Evolutionary conservation across 352 stramenopile species (phyloP).

Genomic region (Phytopythium aichiense): DNA sequence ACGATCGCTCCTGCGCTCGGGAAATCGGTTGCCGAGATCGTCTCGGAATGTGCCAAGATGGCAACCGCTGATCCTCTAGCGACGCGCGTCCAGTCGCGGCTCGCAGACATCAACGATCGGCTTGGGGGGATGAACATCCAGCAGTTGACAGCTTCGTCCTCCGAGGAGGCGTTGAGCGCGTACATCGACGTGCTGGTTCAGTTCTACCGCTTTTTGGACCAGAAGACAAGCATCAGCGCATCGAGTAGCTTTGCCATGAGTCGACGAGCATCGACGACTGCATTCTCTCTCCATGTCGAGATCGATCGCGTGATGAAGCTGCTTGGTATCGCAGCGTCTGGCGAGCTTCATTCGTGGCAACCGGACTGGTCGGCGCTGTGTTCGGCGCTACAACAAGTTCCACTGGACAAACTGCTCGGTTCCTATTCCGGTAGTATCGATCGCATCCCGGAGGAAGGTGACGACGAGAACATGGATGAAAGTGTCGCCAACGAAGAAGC

Average conservation of each 20-base stretch:
- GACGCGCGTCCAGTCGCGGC: background rate
- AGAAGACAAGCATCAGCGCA: background rate
- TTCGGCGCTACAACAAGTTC: background rate
- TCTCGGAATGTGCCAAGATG: background rate
- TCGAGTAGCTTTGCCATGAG: slow-evolving; percentile 1
- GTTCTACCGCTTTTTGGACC: slow-evolving; percentile 1
- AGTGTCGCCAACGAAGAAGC: background rate
- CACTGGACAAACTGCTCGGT: background rate
- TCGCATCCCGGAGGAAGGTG: background rate
- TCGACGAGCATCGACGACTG: background rate
- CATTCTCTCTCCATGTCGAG: background rate
- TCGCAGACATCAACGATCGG: background rate
- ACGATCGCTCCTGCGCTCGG: background rate
- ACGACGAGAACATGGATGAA: background rate
- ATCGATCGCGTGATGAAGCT: background rate
- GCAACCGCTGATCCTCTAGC: background rate
- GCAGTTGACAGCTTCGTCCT: background rate
- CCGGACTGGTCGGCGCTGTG: background rate
- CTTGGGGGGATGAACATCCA: background rate
- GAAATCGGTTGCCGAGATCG: background rate
- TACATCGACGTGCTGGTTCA: background rate
- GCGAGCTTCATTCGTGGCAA: background rate
- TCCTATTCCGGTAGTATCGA: background rate
- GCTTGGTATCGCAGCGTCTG: background rate
- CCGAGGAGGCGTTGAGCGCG: background rate